Evolutionary conservation across 495 filamentous ascomycete species (phyloP).

Genomic region (Parathielavia hyrcaniae): DNA sequence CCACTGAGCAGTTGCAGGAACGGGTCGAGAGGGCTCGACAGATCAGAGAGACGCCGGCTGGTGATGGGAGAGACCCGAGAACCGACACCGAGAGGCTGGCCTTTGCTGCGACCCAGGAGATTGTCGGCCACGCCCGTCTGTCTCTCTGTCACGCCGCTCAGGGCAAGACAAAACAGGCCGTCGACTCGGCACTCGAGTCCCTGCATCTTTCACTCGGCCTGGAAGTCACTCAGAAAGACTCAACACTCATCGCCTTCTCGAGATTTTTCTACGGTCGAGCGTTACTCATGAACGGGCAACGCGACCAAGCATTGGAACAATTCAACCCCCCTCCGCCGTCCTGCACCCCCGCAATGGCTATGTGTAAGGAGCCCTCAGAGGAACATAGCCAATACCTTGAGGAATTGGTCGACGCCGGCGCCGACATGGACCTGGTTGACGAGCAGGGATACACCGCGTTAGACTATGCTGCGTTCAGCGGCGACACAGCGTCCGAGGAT

Average conservation of each 20-base stretch:
- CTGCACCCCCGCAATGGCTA: conserved; percentile 28
- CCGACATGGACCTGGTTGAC: conserved; percentile 25
- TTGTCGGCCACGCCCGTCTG: conserved; percentile 20
- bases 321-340: neutral
- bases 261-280: conserved; percentile 18
- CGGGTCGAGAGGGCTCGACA: conserved; percentile 3
- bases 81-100: too few relatives aligned
- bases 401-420: conserved; percentile 27
- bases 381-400: conserved; percentile 29
- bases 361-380: conserved; percentile 32
- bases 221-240: neutral
- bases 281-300: conserved; percentile 5
- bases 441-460: conserved; percentile 31
- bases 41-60: conserved; percentile 2
- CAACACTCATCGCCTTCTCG: conserved; percentile 6
- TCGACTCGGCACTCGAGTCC: conserved; percentile 1
- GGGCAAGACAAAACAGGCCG: neutral
- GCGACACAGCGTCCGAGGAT: conserved; percentile 15
- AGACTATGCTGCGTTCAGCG: conserved; percentile 29
- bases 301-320: conserved; percentile 8
- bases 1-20: conserved; percentile 12
- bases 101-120: conserved; percentile 14
- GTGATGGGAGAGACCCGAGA: too few relatives aligned
- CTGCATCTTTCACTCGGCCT: neutral
- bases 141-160: conserved; percentile 19